Conservation (phyloP, 2,329 filamentous ascomycete genomes). For the Lasiodiplodia citricola region DNA sequence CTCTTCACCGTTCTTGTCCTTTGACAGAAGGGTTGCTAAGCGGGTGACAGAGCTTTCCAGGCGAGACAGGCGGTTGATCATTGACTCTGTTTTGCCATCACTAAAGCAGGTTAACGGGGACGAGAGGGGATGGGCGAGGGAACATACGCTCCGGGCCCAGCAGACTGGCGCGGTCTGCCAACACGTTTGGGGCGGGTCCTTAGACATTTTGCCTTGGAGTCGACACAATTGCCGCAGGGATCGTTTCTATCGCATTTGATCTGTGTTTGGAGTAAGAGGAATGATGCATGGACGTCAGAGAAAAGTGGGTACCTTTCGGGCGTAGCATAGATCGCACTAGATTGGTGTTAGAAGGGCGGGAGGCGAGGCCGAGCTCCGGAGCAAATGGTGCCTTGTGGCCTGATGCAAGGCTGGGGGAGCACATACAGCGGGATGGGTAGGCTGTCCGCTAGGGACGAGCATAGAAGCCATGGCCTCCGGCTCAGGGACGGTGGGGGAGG, state of each 20-base stretch:
- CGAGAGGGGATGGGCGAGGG: too few species aligned
- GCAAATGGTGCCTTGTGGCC: neutral
- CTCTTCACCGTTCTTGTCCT: neutral
- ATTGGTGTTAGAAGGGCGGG: neutral
- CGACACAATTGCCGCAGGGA: slow-evolving; percentile 39
- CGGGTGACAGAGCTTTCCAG: slow-evolving; percentile 22
- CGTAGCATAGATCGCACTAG: slow-evolving; percentile 25
- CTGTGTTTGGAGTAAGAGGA: slow-evolving; percentile 29
- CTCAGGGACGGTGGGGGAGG: neutral
- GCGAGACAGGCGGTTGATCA: slow-evolving; percentile 12
- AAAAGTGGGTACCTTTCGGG: slow-evolving; percentile 17
- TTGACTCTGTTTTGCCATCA: slow-evolving; percentile 23
- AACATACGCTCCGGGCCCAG: slow-evolving; percentile 4
- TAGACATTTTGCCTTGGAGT: slow-evolving; percentile 37
- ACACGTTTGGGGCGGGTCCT: slow-evolving; percentile 32
- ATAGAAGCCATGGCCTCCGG: neutral
- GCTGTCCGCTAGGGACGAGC: neutral
- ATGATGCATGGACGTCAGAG: neutral
- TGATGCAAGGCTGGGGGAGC: neutral
- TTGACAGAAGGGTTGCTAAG: slow-evolving; percentile 6
- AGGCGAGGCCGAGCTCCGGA: neutral
- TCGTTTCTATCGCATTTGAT: slow-evolving; percentile 44
- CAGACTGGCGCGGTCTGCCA: slow-evolving; percentile 18
- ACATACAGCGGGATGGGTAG: slow-evolving; percentile 21
- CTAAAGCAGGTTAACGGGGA: neutral